These are phyloP conservation scores for Cryphonectria carpinicola DNA, from an alignment of 2,329 filamentous ascomycete genomes.

Conservation along the genomic window DNA sequence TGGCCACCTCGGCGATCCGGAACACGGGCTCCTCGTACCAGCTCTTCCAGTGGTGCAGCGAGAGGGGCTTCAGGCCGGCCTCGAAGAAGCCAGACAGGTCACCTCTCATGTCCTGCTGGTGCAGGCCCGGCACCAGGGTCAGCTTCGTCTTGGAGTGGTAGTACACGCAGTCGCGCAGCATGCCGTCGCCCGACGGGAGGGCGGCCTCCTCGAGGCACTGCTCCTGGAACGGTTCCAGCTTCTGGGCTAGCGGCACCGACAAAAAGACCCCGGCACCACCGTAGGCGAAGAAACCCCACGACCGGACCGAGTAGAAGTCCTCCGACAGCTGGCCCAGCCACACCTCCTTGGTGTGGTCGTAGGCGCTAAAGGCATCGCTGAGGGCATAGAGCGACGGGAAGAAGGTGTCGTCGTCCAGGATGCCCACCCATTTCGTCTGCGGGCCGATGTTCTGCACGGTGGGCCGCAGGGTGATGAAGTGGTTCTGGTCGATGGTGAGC, in stretches of 20 bases:
- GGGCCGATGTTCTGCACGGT: constrained; percentile 49
- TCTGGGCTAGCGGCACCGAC: constrained; percentile 53
- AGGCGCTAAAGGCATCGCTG: constrained; percentile 48
- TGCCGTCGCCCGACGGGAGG: constrained; percentile 53
- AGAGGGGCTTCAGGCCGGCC: constrained; percentile 56
- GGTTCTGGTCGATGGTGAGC: constrained; percentile 55
- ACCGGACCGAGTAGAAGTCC: constrained; percentile 52
- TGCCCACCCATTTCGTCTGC: constrained; percentile 56
- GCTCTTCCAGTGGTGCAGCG: constrained; percentile 66
- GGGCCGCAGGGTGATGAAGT: constrained; percentile 59
- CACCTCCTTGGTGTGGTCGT: constrained; percentile 52
- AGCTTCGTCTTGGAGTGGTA: constrained; percentile 56
- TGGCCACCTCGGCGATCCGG: constrained; percentile 51
- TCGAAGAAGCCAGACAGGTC: constrained; percentile 66
- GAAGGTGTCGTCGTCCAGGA: constrained; percentile 68
- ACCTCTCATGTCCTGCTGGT: constrained; percentile 59
- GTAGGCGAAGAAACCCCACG: constrained; percentile 63
- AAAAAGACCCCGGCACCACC: constrained; percentile 65
- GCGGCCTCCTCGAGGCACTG: constrained; percentile 47
- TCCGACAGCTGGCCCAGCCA: constrained; percentile 65
- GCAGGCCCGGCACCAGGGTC: constrained; percentile 58
- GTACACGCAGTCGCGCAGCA: constrained; percentile 62
- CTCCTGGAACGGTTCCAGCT: constrained; percentile 52
- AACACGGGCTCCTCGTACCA: constrained; percentile 59
- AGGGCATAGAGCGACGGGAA: constrained; percentile 59